Percentiles rank a stretch among this genome's conserved stretches.
Evolutionary conservation across 2,329 filamentous ascomycete species (phyloP).

Genomic region (Fusarium coicis): DNA sequence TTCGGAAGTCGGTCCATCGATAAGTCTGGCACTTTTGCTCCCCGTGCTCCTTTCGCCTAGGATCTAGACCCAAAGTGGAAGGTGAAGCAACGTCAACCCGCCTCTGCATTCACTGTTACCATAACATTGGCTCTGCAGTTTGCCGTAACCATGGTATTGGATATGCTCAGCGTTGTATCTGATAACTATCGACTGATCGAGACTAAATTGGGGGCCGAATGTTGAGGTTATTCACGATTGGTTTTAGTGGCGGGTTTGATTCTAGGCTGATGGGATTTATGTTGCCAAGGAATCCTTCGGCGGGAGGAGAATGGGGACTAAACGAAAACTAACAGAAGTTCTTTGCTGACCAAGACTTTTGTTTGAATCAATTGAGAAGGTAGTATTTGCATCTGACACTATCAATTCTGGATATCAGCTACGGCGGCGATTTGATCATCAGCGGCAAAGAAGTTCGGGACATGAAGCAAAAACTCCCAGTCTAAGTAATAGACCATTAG

Average conservation of each 20-base stretch:
- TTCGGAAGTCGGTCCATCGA: slow-evolving; percentile 17
- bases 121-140: background rate
- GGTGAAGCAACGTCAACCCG: background rate
- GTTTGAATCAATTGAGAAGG: background rate
- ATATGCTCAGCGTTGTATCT: background rate
- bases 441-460: background rate
- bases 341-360: background rate
- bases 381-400: background rate
- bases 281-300: slow-evolving; percentile 5
- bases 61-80: background rate
- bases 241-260: background rate
- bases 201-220: background rate
- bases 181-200: slow-evolving; percentile 8
- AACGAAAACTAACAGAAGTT: background rate
- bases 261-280: background rate
- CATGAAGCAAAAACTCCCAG: too few relatives aligned
- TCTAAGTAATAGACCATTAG: too few relatives aligned
- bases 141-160: background rate
- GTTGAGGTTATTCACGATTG: background rate
- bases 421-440: background rate
- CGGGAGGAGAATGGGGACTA: background rate
- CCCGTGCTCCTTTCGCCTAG: background rate
- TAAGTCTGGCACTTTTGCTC: slow-evolving; percentile 21
- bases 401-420: background rate
- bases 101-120: background rate